Percentiles rank a stretch among this genome's conserved stretches.
Conservation (phyloP, 1,284 basidiomycete genomes). For the Puccinia coronata region DNA sequence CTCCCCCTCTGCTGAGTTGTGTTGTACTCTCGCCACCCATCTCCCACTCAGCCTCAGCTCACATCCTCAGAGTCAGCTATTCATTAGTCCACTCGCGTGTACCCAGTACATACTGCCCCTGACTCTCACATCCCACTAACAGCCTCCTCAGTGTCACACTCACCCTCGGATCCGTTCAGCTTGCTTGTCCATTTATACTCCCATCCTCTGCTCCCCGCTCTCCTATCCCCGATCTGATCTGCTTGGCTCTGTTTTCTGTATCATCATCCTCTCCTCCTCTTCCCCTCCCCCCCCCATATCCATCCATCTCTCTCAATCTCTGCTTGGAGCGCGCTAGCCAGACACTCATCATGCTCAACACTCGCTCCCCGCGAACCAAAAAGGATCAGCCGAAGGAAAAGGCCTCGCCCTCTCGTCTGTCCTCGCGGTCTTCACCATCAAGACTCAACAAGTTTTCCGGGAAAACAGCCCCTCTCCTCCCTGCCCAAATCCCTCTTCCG, state of each 20-base stretch:
- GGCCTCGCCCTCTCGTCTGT: not conserved
- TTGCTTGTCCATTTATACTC: not conserved
- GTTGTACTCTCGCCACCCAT: no score
- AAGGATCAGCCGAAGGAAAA: not conserved
- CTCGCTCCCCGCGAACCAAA: not conserved
- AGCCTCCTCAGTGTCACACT: no score
- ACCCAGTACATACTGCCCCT: no score
- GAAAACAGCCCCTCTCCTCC: not conserved
- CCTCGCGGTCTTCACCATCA: conserved; percentile 6
- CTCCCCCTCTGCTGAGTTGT: no score
- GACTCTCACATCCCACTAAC: no score
- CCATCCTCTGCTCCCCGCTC: not conserved
- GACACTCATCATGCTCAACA: not conserved
- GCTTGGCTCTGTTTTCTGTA: conserved; percentile 19
- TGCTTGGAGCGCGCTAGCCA: no score
- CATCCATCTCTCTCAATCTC: not conserved
- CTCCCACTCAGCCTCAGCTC: no score
- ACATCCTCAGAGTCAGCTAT: no score
- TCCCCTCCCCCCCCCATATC: not conserved
- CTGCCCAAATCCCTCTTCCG: conserved; percentile 30
- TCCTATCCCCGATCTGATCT: not conserved
- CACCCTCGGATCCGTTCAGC: not conserved
- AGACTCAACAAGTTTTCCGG: conserved; percentile 13
- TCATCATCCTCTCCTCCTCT: not conserved
- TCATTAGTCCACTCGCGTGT: no score